Evolutionary conservation across 768 basidiomycete species (phyloP).

Genomic region (Rhizopogon sp.): DNA sequence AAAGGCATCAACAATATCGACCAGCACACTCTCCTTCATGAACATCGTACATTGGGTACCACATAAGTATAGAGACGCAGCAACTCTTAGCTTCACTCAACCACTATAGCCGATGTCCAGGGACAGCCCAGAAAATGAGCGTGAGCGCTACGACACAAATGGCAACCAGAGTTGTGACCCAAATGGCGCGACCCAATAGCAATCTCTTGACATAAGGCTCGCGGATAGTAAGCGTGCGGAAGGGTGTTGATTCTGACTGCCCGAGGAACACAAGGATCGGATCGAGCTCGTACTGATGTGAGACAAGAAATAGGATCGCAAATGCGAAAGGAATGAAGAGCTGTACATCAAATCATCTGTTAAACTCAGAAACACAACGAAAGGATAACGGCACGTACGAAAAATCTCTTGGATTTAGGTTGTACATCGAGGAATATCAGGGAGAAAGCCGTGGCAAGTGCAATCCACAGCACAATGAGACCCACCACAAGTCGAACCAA

Average conservation of each 20-base stretch:
- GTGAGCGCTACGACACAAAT: conserved; percentile 76
- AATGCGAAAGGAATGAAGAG: conserved; percentile 92
- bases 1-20: not conserved
- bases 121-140: conserved; percentile 93
- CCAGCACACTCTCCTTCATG: not conserved
- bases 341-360: conserved; percentile 35
- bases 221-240: conserved; percentile 86
- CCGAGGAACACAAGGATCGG: conserved; percentile 91
- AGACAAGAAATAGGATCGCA: conserved; percentile 86
- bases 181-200: conserved; percentile 83
- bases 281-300: conserved; percentile 96
- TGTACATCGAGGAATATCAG: conserved; percentile 91
- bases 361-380: not conserved
- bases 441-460: conserved; percentile 84
- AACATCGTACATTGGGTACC: conserved; percentile 1
- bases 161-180: conserved; percentile 81
- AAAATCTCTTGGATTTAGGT: conserved; percentile 89
- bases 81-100: not conserved
- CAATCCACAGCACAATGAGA: conserved; percentile 89
- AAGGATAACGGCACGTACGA: conserved; percentile 57
- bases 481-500: conserved; percentile 84
- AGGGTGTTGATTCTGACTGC: conserved; percentile 95
- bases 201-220: conserved; percentile 95
- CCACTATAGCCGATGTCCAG: conserved; percentile 78
- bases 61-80: not conserved